These are phyloP conservation scores for Schoenoplectus tabernaemontani DNA, from an alignment of 202 grass and related monocot genomes.

Conservation along the genomic window DNA sequence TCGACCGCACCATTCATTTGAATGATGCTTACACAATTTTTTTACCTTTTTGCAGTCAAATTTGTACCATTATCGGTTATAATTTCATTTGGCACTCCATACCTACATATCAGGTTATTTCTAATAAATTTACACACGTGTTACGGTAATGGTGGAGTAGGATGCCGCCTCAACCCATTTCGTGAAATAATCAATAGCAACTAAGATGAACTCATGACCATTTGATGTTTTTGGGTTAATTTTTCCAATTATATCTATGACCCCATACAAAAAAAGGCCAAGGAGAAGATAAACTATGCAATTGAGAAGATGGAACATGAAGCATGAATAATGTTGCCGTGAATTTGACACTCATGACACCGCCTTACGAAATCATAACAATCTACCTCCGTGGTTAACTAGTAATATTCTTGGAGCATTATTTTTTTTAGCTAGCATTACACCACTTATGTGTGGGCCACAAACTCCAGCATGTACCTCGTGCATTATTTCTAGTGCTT, in stretches of 20 bases:
- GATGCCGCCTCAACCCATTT: slow-evolving; percentile 3
- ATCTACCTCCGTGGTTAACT: background rate
- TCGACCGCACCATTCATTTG: slow-evolving; percentile 12
- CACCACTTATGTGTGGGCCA: background rate
- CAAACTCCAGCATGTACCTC: background rate
- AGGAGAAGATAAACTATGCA: background rate
- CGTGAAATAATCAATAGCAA: background rate
- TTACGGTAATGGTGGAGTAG: background rate
- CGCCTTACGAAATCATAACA: background rate
- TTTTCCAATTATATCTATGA: slow-evolving; percentile 12
- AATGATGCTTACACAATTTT: background rate
- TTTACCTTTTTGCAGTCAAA: background rate
- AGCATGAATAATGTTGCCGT: background rate
- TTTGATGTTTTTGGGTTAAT: background rate
- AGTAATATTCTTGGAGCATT: background rate
- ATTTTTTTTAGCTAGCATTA: background rate
- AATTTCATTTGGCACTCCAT: background rate
- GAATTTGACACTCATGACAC: background rate
- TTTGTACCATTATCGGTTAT: background rate
- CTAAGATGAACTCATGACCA: background rate
- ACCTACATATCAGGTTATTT: background rate
- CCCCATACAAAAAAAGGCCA: background rate
- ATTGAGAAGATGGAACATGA: background rate
- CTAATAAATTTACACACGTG: background rate
- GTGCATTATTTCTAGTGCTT: background rate